A percentile compares a stretch with the other conserved stretches of the same genome.
phyloP scores from a whole-genome alignment of 495 filamentous ascomycete genomes.

The Annulohypoxylon stygium region DNA sequence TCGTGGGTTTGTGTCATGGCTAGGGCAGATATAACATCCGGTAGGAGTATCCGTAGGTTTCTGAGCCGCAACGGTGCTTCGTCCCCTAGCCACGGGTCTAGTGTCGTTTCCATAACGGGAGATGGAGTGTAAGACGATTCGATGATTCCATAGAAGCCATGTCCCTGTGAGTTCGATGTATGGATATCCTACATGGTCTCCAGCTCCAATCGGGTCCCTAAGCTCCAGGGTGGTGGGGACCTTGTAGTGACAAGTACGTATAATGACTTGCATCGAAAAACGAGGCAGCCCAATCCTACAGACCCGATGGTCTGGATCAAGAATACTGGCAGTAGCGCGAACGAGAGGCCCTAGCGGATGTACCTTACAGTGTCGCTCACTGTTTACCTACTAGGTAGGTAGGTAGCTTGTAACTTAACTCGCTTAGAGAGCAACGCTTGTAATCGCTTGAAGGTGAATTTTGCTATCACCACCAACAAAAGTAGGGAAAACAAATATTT shows the following conservation, averaged over 20 bases:
- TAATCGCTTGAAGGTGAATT: background rate
- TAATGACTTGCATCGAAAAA: background rate
- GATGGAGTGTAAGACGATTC: constrained; percentile 25
- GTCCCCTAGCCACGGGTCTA: constrained; percentile 1
- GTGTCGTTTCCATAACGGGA: constrained; percentile 32
- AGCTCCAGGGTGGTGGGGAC: constrained; percentile 19
- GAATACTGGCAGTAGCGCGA: constrained; percentile 2
- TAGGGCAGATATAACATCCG: constrained; percentile 16
- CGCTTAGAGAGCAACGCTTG: constrained; percentile 2
- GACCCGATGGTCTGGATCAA: constrained; percentile 25
- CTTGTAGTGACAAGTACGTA: constrained; percentile 13
- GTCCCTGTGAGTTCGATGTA: constrained; percentile 16
- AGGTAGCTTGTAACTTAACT: constrained; percentile 22
- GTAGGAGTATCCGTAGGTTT: constrained; percentile 3
- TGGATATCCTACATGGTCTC: background rate
- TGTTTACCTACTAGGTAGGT: too few relatives aligned
- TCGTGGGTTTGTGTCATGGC: background rate
- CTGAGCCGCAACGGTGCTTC: constrained; percentile 18
- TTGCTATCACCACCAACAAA: background rate
- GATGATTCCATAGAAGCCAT: background rate
- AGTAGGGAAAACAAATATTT: background rate
- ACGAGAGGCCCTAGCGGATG: constrained; percentile 17
- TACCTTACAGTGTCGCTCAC: constrained; percentile 34
- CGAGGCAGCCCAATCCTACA: constrained; percentile 20
- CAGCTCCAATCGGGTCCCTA: constrained; percentile 21